Base-by-base conservation (phyloP, 768 basidiomycete species). In the Lepiota venenata region DNA sequence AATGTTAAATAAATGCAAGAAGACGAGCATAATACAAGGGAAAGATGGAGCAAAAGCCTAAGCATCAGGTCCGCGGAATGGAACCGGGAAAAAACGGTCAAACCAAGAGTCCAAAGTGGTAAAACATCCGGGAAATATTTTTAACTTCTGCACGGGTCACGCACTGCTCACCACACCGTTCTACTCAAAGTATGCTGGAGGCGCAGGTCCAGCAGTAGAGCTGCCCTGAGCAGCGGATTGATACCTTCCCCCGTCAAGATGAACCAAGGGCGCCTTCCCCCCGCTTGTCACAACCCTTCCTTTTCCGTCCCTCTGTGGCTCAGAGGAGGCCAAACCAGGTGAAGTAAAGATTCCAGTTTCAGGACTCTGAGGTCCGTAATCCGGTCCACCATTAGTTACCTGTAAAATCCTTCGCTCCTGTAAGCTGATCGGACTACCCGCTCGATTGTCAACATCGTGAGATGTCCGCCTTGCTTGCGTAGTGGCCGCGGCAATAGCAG, bases 351-450 rank as follows among this genome's bases (percentile, higher is more conserved):
- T 68, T 18, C 40, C 45, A n/a, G 39, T 22, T 42, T 15, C 56
- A 44, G 35, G 49, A 12, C 45, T 47, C 11, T 43, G 47, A 48
- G 43, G 45, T 10, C 20, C n/a, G 35, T 27, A 48, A 38, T 72
- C 72, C 4, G 69, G 32, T 32, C 32, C 32, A 11, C 32, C 64
- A 49, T 78, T 77, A 12, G 70, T 71, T 2, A 78, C 69, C 47
- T 74, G 74, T 42, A 78, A 60, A n/a, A 67, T 51, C n/a, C 65
- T 66, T 27, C 63, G 68, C 50, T 77, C 72, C 52, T 71, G 70
- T 52, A 74, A 56, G 56, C 71, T 74, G 54, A 70, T 68, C n/a
- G 76, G 76, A 55, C 73, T 77, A 5, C 74, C 75, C 0, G 70
- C 57, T 15, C 76, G 72, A 18, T 61, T 54, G 47, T 59, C 60